Percentiles rank a stretch among this genome's conserved stretches.
These are phyloP conservation scores for Murraya koenigii DNA, from an alignment of 345 rosid species.

Conservation along the genomic window DNA sequence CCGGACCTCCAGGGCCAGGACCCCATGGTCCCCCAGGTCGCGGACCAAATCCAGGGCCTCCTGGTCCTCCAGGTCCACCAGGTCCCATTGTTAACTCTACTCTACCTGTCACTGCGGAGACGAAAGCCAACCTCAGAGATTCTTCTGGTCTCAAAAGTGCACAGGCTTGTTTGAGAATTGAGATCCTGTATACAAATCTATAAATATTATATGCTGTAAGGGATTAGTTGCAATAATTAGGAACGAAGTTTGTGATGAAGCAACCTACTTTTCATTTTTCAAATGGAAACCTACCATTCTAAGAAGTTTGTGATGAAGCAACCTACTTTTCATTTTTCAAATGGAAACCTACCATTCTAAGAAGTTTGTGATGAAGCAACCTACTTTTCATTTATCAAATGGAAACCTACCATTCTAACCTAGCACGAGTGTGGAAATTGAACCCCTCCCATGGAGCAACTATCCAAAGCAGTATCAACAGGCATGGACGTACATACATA, in stretches of 20 bases:
- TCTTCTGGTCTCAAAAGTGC: neutral
- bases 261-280: neutral
- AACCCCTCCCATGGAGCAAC: neutral
- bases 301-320: neutral
- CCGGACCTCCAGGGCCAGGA: constrained; percentile 22
- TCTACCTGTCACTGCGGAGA: neutral
- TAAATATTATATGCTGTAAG: neutral
- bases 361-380: too few species aligned
- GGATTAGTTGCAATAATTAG: neutral
- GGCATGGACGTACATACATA: neutral
- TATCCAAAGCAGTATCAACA: neutral
- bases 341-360: constrained; percentile 11
- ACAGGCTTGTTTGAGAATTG: neutral
- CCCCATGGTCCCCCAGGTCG: constrained; percentile 29
- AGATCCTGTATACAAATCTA: neutral
- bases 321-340: neutral
- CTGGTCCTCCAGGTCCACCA: constrained; percentile 21
- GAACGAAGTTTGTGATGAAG: neutral
- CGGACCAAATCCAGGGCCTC: constrained; percentile 28
- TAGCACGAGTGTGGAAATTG: neutral
- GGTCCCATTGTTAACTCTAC: constrained; percentile 21
- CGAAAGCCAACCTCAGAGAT: neutral
- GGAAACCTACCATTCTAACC: constrained; percentile 12
- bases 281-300: neutral
- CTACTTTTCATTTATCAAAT: too few species aligned